phyloP scores from a whole-genome alignment of 208 protist genomes.

The Porcisia deanei region DNA sequence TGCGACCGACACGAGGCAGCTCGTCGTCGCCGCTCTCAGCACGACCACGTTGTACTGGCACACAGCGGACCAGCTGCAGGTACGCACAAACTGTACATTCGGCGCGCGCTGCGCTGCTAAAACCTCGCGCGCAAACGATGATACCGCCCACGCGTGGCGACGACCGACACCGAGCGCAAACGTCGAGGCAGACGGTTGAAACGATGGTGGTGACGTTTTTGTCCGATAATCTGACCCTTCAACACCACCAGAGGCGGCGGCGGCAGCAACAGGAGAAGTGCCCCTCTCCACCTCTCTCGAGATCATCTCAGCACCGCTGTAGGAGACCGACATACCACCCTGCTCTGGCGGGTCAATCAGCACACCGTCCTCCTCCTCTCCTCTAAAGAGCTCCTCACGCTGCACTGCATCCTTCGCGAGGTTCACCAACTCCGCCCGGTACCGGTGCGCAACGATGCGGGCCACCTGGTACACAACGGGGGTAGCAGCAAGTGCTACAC shows the following conservation, averaged over 20 bases:
- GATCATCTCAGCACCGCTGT: constrained; percentile 7
- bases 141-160: constrained; percentile 18
- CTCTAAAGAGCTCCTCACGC: constrained; percentile 20
- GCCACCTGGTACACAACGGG: constrained; percentile 38
- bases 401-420: constrained; percentile 25
- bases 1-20: constrained; percentile 18
- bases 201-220: not conserved
- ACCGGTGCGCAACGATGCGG: constrained; percentile 26
- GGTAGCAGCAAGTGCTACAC: constrained; percentile 32
- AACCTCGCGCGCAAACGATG: constrained; percentile 21
- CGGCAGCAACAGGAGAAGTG: too few relatives aligned
- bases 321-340: constrained; percentile 21
- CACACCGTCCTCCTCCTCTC: constrained; percentile 17
- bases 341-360: constrained; percentile 19
- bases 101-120: constrained; percentile 31
- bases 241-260: not conserved
- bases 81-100: constrained; percentile 25
- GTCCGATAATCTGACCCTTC: not conserved
- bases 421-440: constrained; percentile 34
- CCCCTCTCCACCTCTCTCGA: not conserved
- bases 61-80: constrained; percentile 25
- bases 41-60: constrained; percentile 26
- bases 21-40: constrained; percentile 13
- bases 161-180: constrained; percentile 9
- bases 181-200: constrained; percentile 1